Percentiles rank a stretch among this genome's conserved stretches.
Evolutionary conservation across 2,329 filamentous ascomycete genomes (phyloP).

Genomic region (Diplodia seriata): DNA sequence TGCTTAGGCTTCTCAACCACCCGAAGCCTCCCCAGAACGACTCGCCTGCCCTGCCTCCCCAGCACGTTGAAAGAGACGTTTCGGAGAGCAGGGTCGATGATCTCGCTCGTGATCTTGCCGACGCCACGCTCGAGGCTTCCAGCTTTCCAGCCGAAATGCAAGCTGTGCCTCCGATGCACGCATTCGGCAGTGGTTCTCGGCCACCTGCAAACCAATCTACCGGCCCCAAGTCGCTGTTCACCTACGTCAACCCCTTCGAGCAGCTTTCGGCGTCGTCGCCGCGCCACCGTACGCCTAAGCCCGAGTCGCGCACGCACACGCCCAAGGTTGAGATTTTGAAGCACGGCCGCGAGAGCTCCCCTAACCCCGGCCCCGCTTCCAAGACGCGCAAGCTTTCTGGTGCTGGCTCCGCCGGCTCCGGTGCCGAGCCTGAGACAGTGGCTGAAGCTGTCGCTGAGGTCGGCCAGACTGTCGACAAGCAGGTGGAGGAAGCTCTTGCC

Average conservation of each 20-base stretch:
- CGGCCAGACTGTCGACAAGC: constrained; percentile 64
- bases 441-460: constrained; percentile 72
- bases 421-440: constrained; percentile 65
- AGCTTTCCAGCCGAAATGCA: constrained; percentile 42
- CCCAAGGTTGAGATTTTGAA: constrained; percentile 56
- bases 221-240: constrained; percentile 62
- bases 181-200: constrained; percentile 50
- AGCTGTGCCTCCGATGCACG: constrained; percentile 42
- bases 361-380: constrained; percentile 40
- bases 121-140: constrained; percentile 49
- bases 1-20: constrained; percentile 84
- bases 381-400: constrained; percentile 48
- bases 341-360: constrained; percentile 50
- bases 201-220: constrained; percentile 46
- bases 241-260: constrained; percentile 76
- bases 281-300: constrained; percentile 62
- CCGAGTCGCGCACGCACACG: constrained; percentile 40
- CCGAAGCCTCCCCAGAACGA: constrained; percentile 59
- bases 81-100: constrained; percentile 54
- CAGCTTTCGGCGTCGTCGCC: constrained; percentile 71
- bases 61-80: constrained; percentile 44
- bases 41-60: constrained; percentile 39
- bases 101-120: constrained; percentile 54
- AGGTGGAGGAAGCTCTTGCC: constrained; percentile 71
- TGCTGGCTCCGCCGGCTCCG: constrained; percentile 34